Percentiles rank a stretch among this genome's conserved stretches.
Conservation (phyloP, 331 rosid species). For the Malus hybrid region DNA sequence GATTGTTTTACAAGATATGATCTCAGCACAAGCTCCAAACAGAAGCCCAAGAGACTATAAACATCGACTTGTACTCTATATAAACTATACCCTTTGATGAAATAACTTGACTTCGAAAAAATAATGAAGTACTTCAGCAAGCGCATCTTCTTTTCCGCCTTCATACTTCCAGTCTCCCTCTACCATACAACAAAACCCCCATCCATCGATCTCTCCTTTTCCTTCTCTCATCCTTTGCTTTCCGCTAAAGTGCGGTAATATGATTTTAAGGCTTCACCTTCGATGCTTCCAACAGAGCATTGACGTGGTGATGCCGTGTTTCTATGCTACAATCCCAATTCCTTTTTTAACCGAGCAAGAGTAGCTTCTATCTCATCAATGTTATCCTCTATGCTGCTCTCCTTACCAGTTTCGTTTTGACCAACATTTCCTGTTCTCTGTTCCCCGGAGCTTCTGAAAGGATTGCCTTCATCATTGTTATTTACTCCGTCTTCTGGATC, state of each 20-base stretch:
- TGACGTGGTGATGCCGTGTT: background rate
- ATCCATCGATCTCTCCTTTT: background rate
- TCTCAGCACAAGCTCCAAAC: background rate
- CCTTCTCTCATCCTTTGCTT: background rate
- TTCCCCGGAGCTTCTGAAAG: slow-evolving; percentile 13
- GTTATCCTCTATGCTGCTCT: slow-evolving; percentile 57
- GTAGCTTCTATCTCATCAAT: slow-evolving; percentile 92
- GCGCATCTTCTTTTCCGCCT: background rate
- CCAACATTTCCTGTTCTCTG: slow-evolving; percentile 19
- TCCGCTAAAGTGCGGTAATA: background rate
- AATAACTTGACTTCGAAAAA: background rate
- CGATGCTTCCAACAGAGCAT: background rate
- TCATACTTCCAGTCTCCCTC: background rate
- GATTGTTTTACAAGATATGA: background rate
- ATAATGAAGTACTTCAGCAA: background rate
- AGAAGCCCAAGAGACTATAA: background rate
- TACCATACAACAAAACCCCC: background rate
- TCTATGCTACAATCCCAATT: slow-evolving; percentile 63
- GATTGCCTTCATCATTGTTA: slow-evolving; percentile 16
- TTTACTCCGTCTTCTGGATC: slow-evolving; percentile 34
- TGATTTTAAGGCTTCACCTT: background rate
- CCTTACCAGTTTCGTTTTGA: slow-evolving; percentile 32
- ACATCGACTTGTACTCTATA: background rate
- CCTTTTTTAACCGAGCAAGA: slow-evolving; percentile 80
- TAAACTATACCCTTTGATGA: background rate